Base-by-base conservation (phyloP, 2,329 filamentous ascomycete species). In the Diatrype stigma region DNA sequence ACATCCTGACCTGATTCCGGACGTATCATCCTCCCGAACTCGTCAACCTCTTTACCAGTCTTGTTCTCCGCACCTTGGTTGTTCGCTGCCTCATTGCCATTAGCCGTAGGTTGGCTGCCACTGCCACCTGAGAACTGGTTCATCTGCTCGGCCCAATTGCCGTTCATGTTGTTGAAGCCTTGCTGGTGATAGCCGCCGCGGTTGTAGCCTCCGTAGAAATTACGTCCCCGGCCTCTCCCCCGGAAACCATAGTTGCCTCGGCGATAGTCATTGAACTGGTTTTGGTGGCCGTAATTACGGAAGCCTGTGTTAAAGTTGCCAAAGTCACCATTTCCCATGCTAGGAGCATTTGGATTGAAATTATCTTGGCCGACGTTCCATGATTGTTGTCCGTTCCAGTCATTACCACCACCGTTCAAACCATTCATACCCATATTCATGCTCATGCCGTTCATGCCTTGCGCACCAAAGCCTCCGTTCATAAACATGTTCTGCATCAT, bases 331-430 rank as follows among this genome's bases (percentile, higher is more conserved):
- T 80, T 79, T 74, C 84, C 85, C 82, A 89, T 89, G 79, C 84
- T 84, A 80, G 82, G 81, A 82, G 84, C 84, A 88, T 84, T 90
- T 87, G 84, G 81, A 85, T 84, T 91, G 85, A 84, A 90, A 87
- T 89, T 90, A 89, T 89, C 86, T 86, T 87, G 86, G 79, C 84
- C 82, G 79, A 84, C 82, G 85, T 86, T 88, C 87, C 86, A 90
- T 79, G 85, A 84, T 76, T 89, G 85, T 75, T 87, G 86, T 78
- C 80, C 80, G 79, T 86, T 88, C 86, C 86, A 90, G 78, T 85
- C 86, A 82, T 85, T 83, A 81, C 86, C 78, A 69, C 81, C 80
- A 72, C 82, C 82, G 74, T 82, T 81, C 73, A 84, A 85, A 67
- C 84, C 82, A 66, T 64, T 76, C 84, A 89, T 81, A 68, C 82